These are phyloP conservation scores for Eutypella sp. DNA, from an alignment of 2,329 filamentous ascomycete species.

Conservation along the genomic window DNA sequence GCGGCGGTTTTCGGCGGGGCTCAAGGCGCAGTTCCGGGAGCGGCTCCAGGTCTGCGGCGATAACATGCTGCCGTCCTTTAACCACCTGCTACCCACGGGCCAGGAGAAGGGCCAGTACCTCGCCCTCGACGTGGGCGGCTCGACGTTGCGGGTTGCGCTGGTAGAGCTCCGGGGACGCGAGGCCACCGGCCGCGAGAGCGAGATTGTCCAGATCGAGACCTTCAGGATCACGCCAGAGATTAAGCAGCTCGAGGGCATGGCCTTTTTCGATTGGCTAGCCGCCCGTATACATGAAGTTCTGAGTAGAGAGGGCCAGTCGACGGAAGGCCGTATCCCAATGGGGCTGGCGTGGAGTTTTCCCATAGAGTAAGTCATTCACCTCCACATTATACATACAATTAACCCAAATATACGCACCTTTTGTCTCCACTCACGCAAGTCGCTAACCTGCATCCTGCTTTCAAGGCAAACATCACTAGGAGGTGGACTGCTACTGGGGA, in stretches of 20 bases:
- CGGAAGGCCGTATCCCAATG: conserved; percentile 46
- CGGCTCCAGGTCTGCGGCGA: conserved; percentile 46
- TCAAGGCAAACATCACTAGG: conserved; percentile 61
- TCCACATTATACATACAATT: background rate
- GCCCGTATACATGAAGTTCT: conserved; percentile 54
- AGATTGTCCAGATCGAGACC: conserved; percentile 49
- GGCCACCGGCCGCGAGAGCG: conserved; percentile 35
- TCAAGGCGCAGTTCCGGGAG: conserved; percentile 52
- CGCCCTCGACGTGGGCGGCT: conserved; percentile 64
- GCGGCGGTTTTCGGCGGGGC: conserved; percentile 38
- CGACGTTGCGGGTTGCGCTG: conserved; percentile 60
- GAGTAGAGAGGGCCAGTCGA: conserved; percentile 34
- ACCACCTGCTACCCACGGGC: conserved; percentile 58
- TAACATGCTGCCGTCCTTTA: conserved; percentile 64
- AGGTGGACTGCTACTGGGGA: conserved; percentile 53
- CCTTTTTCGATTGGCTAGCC: conserved; percentile 67
- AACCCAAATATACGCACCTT: background rate
- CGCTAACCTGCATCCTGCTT: too few species aligned
- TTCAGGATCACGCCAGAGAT: conserved; percentile 53
- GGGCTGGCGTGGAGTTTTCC: conserved; percentile 67
- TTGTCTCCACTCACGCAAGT: background rate
- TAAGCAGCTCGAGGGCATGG: conserved; percentile 52
- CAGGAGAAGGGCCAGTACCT: conserved; percentile 55
- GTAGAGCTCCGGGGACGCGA: conserved; percentile 52
- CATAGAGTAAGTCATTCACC: conserved; percentile 50